Base-by-base conservation (phyloP, 1,284 basidiomycete species). In the Malassezia globosa region DNA sequence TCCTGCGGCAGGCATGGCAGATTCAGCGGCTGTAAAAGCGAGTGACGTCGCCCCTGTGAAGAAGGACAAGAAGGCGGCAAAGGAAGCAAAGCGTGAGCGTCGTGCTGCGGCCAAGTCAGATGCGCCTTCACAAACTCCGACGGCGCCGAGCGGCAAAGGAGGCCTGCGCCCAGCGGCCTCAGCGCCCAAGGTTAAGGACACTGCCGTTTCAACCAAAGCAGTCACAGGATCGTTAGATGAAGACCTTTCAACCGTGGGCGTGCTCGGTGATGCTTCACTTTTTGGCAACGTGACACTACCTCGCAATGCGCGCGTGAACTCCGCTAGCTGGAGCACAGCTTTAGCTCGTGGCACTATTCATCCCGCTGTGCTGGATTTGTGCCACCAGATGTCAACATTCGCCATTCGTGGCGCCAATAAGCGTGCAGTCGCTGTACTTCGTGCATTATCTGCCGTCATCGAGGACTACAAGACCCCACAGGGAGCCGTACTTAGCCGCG, bases 381-480 rank as follows among this genome's bases (percentile, higher is more conserved):
- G 59, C 25, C 54, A 62, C 16, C 60, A 66, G 37, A 55, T 70
- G 7, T 55, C 66, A n/a, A 55, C 60, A 21, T 62, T 62, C 54
- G 57, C 55, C 35, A 52, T 71, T 37, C 60, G 64, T 34, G 64
- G 68, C 18, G 65, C 68, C 18, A 63, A 67, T 37, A 53, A 64
- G 13, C 60, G 66, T 8, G 64, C 65, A 23, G 66, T 68, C 19
- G 65, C 65, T 7, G 58, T 67, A 4, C 58, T 71, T 1, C 55
- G 46, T 1, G 68, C 68, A 1, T 57, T 71, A 42, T 57, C 57
- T 19, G 61, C 66, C 25, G 64, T 71, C 37, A 62, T 71, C 16
- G 47, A 54, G n/a, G 68, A 71, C 52, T 71, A 71, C 54, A 57
- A 56, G 23, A 69, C 67, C 5, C 66, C 68, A 8, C 33, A 44